phyloP scores from a whole-genome alignment of 1,284 basidiomycete genomes.

The Ceratobasidium sp. region DNA sequence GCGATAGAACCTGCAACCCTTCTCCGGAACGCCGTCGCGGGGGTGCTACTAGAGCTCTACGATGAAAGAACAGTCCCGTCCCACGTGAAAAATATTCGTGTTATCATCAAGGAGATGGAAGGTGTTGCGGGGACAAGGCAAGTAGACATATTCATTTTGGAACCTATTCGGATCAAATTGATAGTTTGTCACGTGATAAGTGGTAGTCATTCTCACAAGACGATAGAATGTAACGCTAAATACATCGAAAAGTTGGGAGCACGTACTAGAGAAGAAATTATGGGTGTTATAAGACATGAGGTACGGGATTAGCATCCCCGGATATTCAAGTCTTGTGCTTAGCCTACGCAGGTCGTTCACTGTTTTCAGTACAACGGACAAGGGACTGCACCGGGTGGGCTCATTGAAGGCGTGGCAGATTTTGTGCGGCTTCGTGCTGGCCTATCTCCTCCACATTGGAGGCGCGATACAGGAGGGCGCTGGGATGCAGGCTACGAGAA shows the following conservation, averaged over 20 bases:
- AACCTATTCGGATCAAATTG: background rate
- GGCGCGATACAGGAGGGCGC: constrained; percentile 23
- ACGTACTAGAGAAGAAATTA: constrained; percentile 32
- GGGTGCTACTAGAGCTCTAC: constrained; percentile 30
- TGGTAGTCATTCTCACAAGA: constrained; percentile 20
- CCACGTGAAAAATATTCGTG: constrained; percentile 16
- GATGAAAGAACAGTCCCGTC: constrained; percentile 24
- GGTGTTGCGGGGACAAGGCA: constrained; percentile 31
- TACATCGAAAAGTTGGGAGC: constrained; percentile 34
- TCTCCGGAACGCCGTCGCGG: constrained; percentile 31
- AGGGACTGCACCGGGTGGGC: constrained; percentile 42
- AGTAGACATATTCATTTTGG: background rate
- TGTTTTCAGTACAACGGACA: constrained; percentile 47
- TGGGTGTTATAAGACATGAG: constrained; percentile 41
- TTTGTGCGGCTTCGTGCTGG: constrained; percentile 44
- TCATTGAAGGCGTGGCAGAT: constrained; percentile 50
- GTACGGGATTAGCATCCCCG: background rate
- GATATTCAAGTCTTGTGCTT: background rate
- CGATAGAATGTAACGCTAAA: constrained; percentile 36
- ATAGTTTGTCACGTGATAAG: constrained; percentile 30
- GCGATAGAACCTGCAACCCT: constrained; percentile 23
- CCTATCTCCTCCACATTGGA: constrained; percentile 47
- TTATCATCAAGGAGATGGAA: constrained; percentile 36
- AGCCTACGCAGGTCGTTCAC: constrained; percentile 43
- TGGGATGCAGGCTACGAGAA: constrained; percentile 49